These are phyloP conservation scores for Fusarium armeniacum DNA, from an alignment of 2,329 filamentous ascomycete species.

Conservation along the genomic window DNA sequence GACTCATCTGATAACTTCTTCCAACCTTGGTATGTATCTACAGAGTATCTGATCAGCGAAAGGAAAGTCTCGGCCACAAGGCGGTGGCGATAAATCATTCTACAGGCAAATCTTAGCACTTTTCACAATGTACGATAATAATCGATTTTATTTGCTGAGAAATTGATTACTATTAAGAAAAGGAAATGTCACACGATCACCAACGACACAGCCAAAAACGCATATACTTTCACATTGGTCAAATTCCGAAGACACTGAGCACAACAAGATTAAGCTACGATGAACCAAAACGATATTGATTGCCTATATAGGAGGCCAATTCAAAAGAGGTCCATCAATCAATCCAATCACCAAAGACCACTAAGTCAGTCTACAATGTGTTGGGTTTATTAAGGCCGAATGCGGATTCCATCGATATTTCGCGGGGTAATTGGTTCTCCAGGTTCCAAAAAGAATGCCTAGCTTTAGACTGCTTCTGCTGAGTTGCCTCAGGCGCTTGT, in stretches of 20 bases:
- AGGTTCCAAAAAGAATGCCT: constrained; percentile 3
- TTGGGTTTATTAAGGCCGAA: constrained; percentile 5
- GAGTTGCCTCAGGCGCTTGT: constrained; percentile 19
- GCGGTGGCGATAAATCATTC: constrained; percentile 25
- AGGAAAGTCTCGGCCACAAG: constrained; percentile 18
- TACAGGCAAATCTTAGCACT: constrained; percentile 15
- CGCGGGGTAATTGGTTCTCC: constrained; percentile 35
- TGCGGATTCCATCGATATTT: constrained; percentile 11
- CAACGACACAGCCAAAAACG: not conserved
- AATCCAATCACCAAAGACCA: constrained; percentile 24
- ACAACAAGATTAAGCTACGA: not conserved
- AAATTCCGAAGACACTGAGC: not conserved
- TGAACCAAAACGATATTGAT: not conserved
- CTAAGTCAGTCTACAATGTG: constrained; percentile 1
- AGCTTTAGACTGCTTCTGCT: not conserved
- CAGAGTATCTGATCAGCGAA: constrained; percentile 19
- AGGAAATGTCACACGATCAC: constrained; percentile 27
- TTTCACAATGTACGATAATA: constrained; percentile 14
- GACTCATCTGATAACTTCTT: constrained; percentile 36
- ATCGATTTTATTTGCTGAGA: not conserved
- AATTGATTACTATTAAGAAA: too few species aligned
- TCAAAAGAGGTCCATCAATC: not conserved
- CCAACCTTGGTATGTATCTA: not conserved
- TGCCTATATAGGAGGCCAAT: not conserved
- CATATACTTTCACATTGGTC: not conserved